Evolutionary conservation across 139 green algal species (phyloP).

Genomic region (Chlamydomonas urium): DNA sequence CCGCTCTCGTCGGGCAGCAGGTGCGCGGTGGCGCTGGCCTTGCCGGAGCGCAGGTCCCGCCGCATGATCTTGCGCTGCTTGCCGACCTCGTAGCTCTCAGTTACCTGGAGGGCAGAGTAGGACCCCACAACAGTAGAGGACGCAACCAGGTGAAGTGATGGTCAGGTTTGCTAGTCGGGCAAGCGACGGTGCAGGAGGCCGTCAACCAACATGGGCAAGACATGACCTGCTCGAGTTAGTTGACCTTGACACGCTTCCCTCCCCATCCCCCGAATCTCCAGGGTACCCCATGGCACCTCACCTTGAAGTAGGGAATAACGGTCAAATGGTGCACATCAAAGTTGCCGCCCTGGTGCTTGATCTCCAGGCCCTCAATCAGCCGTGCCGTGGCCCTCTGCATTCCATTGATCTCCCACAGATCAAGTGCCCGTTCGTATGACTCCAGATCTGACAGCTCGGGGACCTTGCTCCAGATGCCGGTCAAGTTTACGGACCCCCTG

Average conservation of each 20-base stretch:
- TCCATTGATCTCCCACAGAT: slow-evolving; percentile 10
- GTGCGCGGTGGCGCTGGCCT: neutral
- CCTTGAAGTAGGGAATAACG: slow-evolving; percentile 23
- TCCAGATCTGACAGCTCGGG: neutral
- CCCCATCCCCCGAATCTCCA: no score
- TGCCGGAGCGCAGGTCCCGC: slow-evolving; percentile 14
- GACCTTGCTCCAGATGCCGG: slow-evolving; percentile 14
- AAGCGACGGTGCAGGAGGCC: no score
- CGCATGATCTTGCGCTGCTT: slow-evolving; percentile 13
- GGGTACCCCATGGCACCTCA: no score
- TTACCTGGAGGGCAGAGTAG: no score
- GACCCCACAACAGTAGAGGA: no score
- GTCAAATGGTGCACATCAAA: slow-evolving; percentile 20
- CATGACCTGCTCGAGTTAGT: no score
- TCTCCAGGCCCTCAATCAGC: slow-evolving; percentile 26
- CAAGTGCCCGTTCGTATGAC: slow-evolving; percentile 8
- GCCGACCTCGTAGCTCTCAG: slow-evolving; percentile 3
- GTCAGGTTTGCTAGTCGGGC: no score
- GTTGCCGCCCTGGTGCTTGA: neutral
- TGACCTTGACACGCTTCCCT: no score
- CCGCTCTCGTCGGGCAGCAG: neutral
- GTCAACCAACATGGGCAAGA: no score
- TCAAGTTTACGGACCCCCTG: slow-evolving; percentile 11
- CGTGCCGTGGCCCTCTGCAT: slow-evolving; percentile 19
- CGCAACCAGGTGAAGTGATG: no score